Conservation (phyloP, 768 basidiomycete species). For the Neoboletus brunneissimus region DNA sequence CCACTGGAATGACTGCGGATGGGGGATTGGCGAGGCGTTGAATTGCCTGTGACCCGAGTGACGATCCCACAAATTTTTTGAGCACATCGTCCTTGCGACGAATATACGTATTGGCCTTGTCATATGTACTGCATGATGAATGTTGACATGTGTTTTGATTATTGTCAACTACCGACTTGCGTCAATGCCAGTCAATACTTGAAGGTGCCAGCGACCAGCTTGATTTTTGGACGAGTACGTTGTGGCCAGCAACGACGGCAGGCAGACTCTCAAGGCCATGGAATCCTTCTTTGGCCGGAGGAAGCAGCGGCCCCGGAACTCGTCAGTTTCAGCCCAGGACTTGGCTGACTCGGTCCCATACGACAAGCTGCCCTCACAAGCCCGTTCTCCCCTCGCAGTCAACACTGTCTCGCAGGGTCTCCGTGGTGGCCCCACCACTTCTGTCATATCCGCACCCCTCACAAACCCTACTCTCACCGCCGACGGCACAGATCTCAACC, state of each 20-base stretch:
- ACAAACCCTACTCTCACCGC: conserved; percentile 78
- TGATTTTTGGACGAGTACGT: conserved; percentile 4
- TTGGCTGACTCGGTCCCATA: conserved; percentile 72
- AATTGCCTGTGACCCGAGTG: conserved; percentile 28
- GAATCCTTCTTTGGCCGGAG: conserved; percentile 60
- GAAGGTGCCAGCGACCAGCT: conserved; percentile 2
- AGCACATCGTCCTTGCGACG: conserved; percentile 27
- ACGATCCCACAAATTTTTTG: conserved; percentile 31
- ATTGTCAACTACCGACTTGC: background rate
- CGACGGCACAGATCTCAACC: conserved; percentile 70
- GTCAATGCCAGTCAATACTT: conserved; percentile 3
- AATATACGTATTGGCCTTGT: background rate
- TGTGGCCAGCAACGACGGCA: conserved; percentile 16
- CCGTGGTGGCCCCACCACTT: conserved; percentile 33
- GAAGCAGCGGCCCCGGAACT: conserved; percentile 55
- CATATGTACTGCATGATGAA: background rate
- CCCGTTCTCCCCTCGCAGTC: conserved; percentile 59
- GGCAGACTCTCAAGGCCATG: conserved; percentile 40
- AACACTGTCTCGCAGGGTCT: conserved; percentile 54
- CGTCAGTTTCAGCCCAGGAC: conserved; percentile 59
- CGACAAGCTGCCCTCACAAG: conserved; percentile 54
- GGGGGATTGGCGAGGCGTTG: conserved; percentile 28
- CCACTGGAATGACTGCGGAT: conserved; percentile 21
- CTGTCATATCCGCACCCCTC: conserved; percentile 72
- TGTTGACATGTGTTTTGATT: conserved; percentile 28